Base-by-base conservation (phyloP, 2,329 filamentous ascomycete species). In the Trichoderma sp. region DNA sequence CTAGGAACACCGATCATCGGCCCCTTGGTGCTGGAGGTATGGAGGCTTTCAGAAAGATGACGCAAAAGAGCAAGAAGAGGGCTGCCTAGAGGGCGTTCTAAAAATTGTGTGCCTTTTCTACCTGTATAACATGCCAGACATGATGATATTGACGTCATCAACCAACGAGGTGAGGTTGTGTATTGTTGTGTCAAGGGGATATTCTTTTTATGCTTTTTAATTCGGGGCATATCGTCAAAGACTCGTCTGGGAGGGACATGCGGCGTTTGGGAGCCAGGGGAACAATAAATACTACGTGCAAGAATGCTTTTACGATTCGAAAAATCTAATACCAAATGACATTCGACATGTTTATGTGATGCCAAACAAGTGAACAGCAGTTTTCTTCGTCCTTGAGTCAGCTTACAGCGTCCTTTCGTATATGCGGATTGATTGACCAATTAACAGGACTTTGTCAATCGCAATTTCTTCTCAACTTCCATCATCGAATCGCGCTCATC, bases 31-130 rank as follows among this genome's bases (percentile, higher is more conserved):
- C 90, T n/a, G 87, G 87, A 76, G 91, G 91, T 75, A 86, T 90
- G 82, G 91, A 92, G 78, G 91, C 91, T 1, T 93, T 93, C 84
- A 87, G 90, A 77, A 91, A 88, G 84, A 92, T 93, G 88, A 91
- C 90, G 11, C 88, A 90, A 80, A 92, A 90, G 83, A 87, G 87
- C 77, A 92, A 91, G 85, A 90, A 90, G 85, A 81, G 81, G 77
- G 78, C 78, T 38, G 60, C 60, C 60, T 63, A 63, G 50, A 33
- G 59, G 59, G 27, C 59, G 59, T 31, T 31, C 16, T 72, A n/a
- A 21, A 21, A 12, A 7, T 68, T 50, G 7, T 41, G 27, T 24
- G 41, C 41, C 41, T 62, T 62, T 65, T 59, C 41, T 16, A n/a
- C 4, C 41, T 65, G 41, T 65, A 73, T 31, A 65, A 29, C 29